Evolutionary conservation across 768 basidiomycete species (phyloP).

Genomic region (Boletellus ananiceps): DNA sequence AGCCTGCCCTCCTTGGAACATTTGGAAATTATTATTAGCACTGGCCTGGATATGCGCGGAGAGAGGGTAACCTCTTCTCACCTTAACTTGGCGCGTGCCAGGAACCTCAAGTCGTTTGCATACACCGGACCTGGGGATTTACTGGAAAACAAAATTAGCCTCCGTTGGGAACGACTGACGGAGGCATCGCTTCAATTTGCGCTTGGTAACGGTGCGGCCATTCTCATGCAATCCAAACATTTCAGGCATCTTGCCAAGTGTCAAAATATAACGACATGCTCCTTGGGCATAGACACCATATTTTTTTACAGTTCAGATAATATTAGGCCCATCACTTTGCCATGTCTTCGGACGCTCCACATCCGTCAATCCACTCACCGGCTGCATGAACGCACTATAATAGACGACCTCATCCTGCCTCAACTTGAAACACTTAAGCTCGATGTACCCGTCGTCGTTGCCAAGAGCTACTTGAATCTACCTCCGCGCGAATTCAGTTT

Average conservation of each 20-base stretch:
- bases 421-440: slow-evolving; percentile 17
- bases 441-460: neutral
- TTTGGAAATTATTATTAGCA: slow-evolving; percentile 3
- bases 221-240: neutral
- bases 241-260: slow-evolving; percentile 9
- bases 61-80: neutral
- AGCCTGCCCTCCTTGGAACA: slow-evolving; percentile 10
- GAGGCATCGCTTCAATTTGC: slow-evolving; percentile 13
- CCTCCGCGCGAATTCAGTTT: slow-evolving; percentile 1
- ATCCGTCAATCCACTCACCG: slow-evolving; percentile 5
- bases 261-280: slow-evolving; percentile 16
- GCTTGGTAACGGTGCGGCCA: neutral
- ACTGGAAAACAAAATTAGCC: neutral
- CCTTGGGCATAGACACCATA: slow-evolving; percentile 12
- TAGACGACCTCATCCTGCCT: slow-evolving; percentile 16
- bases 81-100: slow-evolving; percentile 7
- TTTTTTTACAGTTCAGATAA: neutral
- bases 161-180: slow-evolving; percentile 12
- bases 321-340: neutral
- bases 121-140: slow-evolving; percentile 1
- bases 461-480: slow-evolving; percentile 5
- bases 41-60: neutral
- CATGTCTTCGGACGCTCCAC: slow-evolving; percentile 12
- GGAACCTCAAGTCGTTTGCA: slow-evolving; percentile 13
- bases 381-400: neutral